These are phyloP conservation scores for Spizellomyces punctatus DNA, from an alignment of 192 early-diverging fungal genomes.

Conservation along the genomic window DNA sequence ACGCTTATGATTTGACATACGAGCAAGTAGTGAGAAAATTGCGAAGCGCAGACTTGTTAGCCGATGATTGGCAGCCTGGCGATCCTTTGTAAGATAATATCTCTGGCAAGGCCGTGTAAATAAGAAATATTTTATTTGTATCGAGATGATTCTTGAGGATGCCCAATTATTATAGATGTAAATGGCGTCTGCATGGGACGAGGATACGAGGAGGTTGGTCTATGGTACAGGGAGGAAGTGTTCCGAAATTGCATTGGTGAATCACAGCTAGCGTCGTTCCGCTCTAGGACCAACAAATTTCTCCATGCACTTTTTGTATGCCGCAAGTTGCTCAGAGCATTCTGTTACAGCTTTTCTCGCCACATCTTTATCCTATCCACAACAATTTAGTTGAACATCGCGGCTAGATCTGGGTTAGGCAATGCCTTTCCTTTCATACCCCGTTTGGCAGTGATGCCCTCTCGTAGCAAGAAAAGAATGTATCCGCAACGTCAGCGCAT, in stretches of 20 bases:
- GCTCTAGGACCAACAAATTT: constrained; percentile 39
- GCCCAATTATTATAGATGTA: no score
- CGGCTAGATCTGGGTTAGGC: neutral
- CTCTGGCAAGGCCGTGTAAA: no score
- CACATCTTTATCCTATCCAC: constrained; percentile 42
- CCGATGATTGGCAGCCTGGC: constrained; percentile 43
- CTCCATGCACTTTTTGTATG: constrained; percentile 59
- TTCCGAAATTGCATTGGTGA: no score
- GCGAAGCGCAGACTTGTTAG: constrained; percentile 32
- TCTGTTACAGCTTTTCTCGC: constrained; percentile 39
- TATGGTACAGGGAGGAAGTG: no score
- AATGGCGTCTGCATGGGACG: no score
- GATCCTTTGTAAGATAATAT: no score
- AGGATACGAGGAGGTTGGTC: no score
- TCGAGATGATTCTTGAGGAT: no score
- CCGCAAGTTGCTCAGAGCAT: constrained; percentile 39
- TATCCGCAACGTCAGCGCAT: constrained; percentile 44
- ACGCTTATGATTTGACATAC: constrained; percentile 48
- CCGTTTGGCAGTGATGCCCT: constrained; percentile 46
- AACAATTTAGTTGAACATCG: neutral
- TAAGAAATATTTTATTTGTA: no score
- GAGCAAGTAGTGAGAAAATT: constrained; percentile 51
- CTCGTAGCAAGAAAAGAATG: constrained; percentile 57
- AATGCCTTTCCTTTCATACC: constrained; percentile 8
- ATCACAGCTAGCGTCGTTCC: constrained; percentile 4